Percentiles rank a stretch among this genome's conserved stretches.
Conservation (phyloP, 768 basidiomycete species). For the Pisolithus albus region DNA sequence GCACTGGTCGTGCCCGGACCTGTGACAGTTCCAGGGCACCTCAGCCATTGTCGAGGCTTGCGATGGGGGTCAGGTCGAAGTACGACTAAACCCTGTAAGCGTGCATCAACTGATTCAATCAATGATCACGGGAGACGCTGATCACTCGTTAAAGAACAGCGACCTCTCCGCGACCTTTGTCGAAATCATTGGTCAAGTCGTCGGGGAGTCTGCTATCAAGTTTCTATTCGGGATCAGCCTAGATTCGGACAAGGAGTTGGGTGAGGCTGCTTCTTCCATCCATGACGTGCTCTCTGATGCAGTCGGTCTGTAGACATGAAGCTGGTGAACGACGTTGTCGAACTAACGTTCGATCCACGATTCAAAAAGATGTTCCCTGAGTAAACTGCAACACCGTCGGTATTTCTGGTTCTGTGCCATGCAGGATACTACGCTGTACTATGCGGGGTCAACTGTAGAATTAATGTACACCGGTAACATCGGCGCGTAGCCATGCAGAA, state of each 20-base stretch:
- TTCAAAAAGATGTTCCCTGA: slow-evolving; percentile 45
- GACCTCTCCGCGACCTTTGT: slow-evolving; percentile 47
- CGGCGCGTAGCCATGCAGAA: background rate
- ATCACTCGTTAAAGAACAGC: slow-evolving; percentile 28
- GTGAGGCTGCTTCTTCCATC: slow-evolving; percentile 33
- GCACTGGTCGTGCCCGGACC: background rate
- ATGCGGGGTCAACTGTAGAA: background rate
- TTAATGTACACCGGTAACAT: slow-evolving; percentile 1
- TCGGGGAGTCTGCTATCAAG: slow-evolving; percentile 49
- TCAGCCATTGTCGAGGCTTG: slow-evolving; percentile 53
- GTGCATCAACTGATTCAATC: background rate
- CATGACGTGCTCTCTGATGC: background rate
- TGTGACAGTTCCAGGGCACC: slow-evolving; percentile 37
- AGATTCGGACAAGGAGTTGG: slow-evolving; percentile 47
- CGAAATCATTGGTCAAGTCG: slow-evolving; percentile 62
- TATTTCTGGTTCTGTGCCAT: background rate
- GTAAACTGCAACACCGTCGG: background rate
- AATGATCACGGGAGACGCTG: background rate
- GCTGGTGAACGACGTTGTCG: slow-evolving; percentile 54
- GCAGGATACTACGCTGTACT: background rate
- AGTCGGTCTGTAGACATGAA: slow-evolving; percentile 41
- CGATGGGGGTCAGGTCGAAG: slow-evolving; percentile 58
- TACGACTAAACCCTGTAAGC: slow-evolving; percentile 38
- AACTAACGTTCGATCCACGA: slow-evolving; percentile 52
- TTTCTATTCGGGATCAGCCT: slow-evolving; percentile 47